These are phyloP conservation scores for Phytophthora cryptogea DNA, from an alignment of 352 stramenopile genomes.

Conservation along the genomic window DNA sequence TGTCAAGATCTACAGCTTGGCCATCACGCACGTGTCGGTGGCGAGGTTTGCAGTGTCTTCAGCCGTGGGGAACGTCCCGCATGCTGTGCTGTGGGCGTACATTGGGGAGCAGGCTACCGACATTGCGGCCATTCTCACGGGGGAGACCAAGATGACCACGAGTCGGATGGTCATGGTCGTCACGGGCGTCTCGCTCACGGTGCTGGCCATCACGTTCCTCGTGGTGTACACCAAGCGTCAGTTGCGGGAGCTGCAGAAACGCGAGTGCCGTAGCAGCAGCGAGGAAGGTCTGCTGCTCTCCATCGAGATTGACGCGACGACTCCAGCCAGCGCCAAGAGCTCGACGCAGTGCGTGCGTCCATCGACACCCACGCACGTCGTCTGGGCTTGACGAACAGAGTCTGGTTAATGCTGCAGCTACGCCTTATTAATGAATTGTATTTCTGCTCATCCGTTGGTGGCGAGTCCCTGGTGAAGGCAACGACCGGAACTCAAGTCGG, in stretches of 20 bases:
- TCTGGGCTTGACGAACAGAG: constrained; percentile 13
- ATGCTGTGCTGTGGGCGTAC: constrained; percentile 75
- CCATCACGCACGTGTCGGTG: constrained; percentile 69
- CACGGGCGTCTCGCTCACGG: constrained; percentile 47
- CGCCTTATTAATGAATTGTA: constrained; percentile 16
- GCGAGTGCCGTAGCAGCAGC: constrained; percentile 54
- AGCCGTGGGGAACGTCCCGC: constrained; percentile 53
- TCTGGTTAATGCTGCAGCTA: neutral
- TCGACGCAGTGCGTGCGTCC: constrained; percentile 19
- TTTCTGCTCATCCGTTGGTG: neutral
- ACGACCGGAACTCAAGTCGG: neutral
- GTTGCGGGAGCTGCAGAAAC: constrained; percentile 62
- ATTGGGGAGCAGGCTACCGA: constrained; percentile 73
- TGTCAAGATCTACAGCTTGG: constrained; percentile 81
- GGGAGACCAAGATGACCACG: constrained; percentile 50
- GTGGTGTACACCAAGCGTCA: constrained; percentile 72
- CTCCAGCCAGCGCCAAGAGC: constrained; percentile 14
- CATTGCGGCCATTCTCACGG: constrained; percentile 59
- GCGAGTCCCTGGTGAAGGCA: neutral
- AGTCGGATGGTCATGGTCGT: constrained; percentile 51
- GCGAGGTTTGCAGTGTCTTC: constrained; percentile 63
- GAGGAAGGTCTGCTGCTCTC: constrained; percentile 48
- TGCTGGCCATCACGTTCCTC: constrained; percentile 57
- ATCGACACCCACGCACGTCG: constrained; percentile 25
- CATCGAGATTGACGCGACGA: constrained; percentile 35